These are phyloP conservation scores for Fusarium neocosmosporiellum DNA, from an alignment of 2,329 filamentous ascomycete species.

Conservation along the genomic window DNA sequence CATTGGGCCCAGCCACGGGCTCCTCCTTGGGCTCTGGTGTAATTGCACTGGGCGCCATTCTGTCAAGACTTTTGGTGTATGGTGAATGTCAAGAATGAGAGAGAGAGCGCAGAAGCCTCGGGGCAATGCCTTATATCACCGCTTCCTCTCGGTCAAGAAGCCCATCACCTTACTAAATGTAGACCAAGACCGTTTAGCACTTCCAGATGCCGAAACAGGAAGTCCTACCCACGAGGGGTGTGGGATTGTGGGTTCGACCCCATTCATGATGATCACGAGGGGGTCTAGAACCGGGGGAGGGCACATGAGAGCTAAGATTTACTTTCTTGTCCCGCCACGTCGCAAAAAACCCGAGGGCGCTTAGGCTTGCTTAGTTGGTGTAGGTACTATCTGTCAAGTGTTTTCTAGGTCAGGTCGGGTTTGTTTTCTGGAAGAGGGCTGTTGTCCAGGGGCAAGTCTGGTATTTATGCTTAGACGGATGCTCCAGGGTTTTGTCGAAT, in stretches of 20 bases:
- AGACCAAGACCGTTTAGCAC: not conserved
- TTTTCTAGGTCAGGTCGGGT: not conserved
- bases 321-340: not conserved
- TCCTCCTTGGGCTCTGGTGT: constrained; percentile 30
- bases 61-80: constrained; percentile 1
- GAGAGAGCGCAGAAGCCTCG: not conserved
- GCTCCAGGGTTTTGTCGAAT: not conserved
- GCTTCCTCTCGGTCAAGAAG: not conserved
- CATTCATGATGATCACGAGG: not conserved
- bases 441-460: not conserved
- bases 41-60: constrained; percentile 42
- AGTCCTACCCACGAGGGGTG: not conserved
- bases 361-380: not conserved
- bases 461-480: not conserved
- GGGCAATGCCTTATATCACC: not conserved
- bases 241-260: not conserved
- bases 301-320: not conserved
- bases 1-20: constrained; percentile 24
- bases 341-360: not conserved
- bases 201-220: not conserved
- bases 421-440: not conserved
- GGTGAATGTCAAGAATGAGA: not conserved
- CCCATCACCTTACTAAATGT: not conserved
- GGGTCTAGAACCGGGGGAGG: not conserved
- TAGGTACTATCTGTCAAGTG: not conserved